Evolutionary conservation across 2,329 filamentous ascomycete species (phyloP).

Genomic region (Aspergillus sp.): DNA sequence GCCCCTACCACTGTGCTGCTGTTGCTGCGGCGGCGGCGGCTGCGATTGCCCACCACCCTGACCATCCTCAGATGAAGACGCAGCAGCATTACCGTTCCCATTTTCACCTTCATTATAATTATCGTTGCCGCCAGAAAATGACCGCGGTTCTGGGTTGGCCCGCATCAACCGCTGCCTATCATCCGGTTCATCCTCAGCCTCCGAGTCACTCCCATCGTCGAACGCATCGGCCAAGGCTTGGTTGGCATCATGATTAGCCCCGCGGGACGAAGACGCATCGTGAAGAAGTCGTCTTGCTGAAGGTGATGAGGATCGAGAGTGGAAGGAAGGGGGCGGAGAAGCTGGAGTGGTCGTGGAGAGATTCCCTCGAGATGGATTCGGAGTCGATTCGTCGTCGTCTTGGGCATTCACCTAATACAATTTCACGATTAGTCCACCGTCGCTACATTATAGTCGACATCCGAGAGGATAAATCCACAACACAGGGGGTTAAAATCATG

Average conservation of each 20-base stretch:
- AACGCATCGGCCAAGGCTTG: constrained; percentile 88
- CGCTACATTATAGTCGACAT: background rate
- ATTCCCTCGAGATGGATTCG: constrained; percentile 20
- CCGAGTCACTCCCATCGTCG: constrained; percentile 66
- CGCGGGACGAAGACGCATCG: constrained; percentile 39
- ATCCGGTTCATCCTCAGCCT: constrained; percentile 62
- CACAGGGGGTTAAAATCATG: background rate
- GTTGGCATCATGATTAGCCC: constrained; percentile 50
- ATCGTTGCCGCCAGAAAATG: constrained; percentile 21
- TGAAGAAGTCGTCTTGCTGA: constrained; percentile 46
- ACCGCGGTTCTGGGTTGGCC: constrained; percentile 41
- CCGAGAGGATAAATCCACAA: background rate
- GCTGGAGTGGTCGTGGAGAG: constrained; percentile 23
- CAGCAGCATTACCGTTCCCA: constrained; percentile 7
- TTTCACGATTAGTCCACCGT: background rate
- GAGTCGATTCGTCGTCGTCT: constrained; percentile 33
- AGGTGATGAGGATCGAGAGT: constrained; percentile 68
- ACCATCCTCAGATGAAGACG: constrained; percentile 20
- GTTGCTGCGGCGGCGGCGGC: constrained; percentile 7
- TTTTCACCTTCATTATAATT: constrained; percentile 20
- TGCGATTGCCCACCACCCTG: background rate
- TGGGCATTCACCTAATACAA: constrained; percentile 35
- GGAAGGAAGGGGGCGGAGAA: constrained; percentile 66
- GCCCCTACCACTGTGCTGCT: constrained; percentile 2
- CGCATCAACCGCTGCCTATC: constrained; percentile 82